Evolutionary conservation across 306 rosid species (phyloP), one percentile per base, ranked within the genome.

Genomic region (Sindora glabra): DNA sequence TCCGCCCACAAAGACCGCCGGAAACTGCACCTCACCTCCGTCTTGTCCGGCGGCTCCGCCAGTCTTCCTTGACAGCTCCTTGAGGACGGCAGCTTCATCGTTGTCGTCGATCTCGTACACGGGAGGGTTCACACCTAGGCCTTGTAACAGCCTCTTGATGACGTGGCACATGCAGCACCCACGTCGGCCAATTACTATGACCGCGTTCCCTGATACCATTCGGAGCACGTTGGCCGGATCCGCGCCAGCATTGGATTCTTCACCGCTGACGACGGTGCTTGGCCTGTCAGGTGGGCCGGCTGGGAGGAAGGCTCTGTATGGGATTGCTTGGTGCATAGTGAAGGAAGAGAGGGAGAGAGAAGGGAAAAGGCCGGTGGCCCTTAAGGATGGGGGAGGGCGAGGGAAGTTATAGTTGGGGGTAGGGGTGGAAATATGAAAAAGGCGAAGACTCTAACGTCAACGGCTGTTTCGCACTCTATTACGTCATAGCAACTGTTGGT

Each of bases 101-200:
- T 70, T 56, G 30, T 83, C 90, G 5, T 79, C 79, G 4, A 91
- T 82, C 76, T 84, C 96, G 68, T 75, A 53, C 0, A 91, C 79
- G 0, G 83, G 67, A 15, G 98, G 95, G 76, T 91, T 88, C 5
- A 75, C 96, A 0, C 98, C 98, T 2, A 85, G 92, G 3, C 98
- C 96, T 6, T 83, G 77, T 47, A 91, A 40, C 80, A 91, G 58
- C 39, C 76, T 77, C 32, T 75, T 81, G 26, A 88, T 79, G 0
- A 91, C 98, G 63, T 91, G 95, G 79, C 95, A 79, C 88, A 91
- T 82, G 77, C 98, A 91, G 60, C 98, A 91, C 0, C 90, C 96
- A 0, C 82, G 82, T 57, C 64, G 74, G 17, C 95, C 96, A 14
- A 91, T 68, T 5, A 91, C 85, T 2, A 82, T 65, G 7, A 91